phyloP scores from a whole-genome alignment of 129 eudicot species.

The Ambrosia trifida region DNA sequence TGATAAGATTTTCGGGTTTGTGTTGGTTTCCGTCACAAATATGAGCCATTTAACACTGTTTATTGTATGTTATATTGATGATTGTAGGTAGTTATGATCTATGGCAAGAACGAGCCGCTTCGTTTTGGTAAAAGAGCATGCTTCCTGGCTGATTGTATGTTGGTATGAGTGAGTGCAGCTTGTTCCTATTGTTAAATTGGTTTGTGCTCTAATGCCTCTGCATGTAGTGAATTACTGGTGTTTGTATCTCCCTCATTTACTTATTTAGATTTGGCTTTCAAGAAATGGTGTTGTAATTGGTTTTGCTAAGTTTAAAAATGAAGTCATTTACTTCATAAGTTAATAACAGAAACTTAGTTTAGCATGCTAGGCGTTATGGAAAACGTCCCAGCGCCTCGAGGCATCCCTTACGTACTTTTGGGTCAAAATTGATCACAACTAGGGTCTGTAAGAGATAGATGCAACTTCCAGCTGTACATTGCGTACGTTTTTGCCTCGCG shows the following conservation, averaged over 20 bases:
- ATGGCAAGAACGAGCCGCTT: slow-evolving; percentile 20
- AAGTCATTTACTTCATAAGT: not conserved
- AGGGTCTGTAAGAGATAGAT: no score
- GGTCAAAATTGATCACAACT: no score
- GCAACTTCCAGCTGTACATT: no score
- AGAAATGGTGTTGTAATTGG: not conserved
- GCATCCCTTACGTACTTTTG: no score
- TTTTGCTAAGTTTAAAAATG: not conserved
- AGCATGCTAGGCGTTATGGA: not conserved
- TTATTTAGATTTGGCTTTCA: not conserved
- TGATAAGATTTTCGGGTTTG: no score
- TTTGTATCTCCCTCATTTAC: not conserved
- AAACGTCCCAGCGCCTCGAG: not conserved
- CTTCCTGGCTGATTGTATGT: slow-evolving; percentile 20
- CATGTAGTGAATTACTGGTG: slow-evolving; percentile 1
- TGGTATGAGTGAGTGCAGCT: slow-evolving; percentile 12
- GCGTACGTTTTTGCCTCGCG: no score
- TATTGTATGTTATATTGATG: slow-evolving; percentile 7
- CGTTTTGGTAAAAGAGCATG: slow-evolving; percentile 23
- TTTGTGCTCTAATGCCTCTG: slow-evolving; percentile 3
- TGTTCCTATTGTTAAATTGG: slow-evolving; percentile 16
- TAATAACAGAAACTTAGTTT: not conserved
- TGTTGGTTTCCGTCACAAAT: no score
- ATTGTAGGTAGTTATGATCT: slow-evolving; percentile 33
- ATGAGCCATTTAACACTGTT: no score